Conservation (phyloP, 352 stramenopile species). For the Aphanomyces astaci region DNA sequence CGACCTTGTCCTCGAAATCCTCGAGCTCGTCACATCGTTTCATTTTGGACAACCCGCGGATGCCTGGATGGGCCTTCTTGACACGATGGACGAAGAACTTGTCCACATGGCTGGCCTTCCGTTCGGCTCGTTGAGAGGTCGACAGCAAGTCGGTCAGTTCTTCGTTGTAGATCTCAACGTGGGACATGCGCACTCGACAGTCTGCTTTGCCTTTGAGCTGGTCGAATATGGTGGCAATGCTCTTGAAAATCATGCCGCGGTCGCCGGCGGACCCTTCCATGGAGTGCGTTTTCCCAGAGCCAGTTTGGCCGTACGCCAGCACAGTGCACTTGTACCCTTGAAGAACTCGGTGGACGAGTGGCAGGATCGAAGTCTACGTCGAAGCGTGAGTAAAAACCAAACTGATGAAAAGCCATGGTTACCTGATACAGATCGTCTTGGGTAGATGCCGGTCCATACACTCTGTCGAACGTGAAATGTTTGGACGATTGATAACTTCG, state of each 20-base stretch:
- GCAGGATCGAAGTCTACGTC: slow-evolving; percentile 10
- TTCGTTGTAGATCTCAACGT: slow-evolving; percentile 25
- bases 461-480: slow-evolving; percentile 21
- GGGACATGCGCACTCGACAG: not conserved
- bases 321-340: slow-evolving; percentile 24
- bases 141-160: slow-evolving; percentile 16
- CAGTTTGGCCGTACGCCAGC: slow-evolving; percentile 22
- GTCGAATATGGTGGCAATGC: slow-evolving; percentile 18
- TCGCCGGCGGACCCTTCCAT: slow-evolving; percentile 4
- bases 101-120: not conserved
- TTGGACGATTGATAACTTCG: slow-evolving; percentile 9
- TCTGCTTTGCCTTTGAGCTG: not conserved
- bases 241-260: slow-evolving; percentile 16
- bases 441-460: slow-evolving; percentile 17
- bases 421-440: slow-evolving; percentile 23
- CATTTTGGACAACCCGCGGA: not conserved
- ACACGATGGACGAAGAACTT: not conserved
- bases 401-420: not conserved
- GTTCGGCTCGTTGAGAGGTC: not conserved
- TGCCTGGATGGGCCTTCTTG: not conserved
- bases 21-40: not conserved
- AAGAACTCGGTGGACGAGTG: slow-evolving; percentile 4
- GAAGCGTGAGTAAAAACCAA: not conserved
- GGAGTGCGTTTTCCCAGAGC: slow-evolving; percentile 23
- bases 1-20: not conserved